Base-by-base conservation (phyloP, 2,329 filamentous ascomycete species). In the Fusarium goolgardi region DNA sequence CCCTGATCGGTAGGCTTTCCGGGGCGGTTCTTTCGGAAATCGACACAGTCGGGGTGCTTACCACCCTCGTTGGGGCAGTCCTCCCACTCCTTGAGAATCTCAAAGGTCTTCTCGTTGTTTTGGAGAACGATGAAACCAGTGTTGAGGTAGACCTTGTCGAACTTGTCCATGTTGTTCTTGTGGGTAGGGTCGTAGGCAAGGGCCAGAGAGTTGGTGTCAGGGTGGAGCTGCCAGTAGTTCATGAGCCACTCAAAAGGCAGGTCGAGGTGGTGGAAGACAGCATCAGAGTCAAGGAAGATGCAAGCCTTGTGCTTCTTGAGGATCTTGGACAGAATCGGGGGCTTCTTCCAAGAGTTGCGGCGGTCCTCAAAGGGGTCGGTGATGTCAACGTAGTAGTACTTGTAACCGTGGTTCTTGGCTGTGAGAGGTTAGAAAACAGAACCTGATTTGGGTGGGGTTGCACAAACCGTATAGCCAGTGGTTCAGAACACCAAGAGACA, bases 121-220 rank as follows among this genome's bases (percentile, higher is more conserved):
- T 86, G 84, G 5, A 83, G 80, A 39, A 86, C 75, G 73, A 86
- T 84, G 77, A 86, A 85, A 20, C 84, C 84, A 2, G 84, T 84
- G 76, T 86, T 86, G 70, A 81, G 78, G 78, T 80, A 83, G 67
- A 77, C 69, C 55, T 78, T 79, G 60, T 76, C 77, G 25, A 76
- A 78, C 66, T 76, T 73, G 70, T 83, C 81, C 59, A 76, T 73
- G 74, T 83, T 83, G 71, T 72, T 71, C 35, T 78, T 73, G 34
- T 65, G 59, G 27, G 75, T 70, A 6, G 81, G 81, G 32, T 83
- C 81, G 35, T 77, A 67, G 25, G 81, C 80, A 43, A 83, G 76
- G 47, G 80, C 79, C 45, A 83, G 75, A 18, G 81, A 80, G 75
- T 80, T 80, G 59, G 72, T 77, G 20, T 76, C 71, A 35, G 77